These are phyloP conservation scores for Saccharomycopsis hybrid DNA, from an alignment of 1,139 yeast species.

Conservation along the genomic window DNA sequence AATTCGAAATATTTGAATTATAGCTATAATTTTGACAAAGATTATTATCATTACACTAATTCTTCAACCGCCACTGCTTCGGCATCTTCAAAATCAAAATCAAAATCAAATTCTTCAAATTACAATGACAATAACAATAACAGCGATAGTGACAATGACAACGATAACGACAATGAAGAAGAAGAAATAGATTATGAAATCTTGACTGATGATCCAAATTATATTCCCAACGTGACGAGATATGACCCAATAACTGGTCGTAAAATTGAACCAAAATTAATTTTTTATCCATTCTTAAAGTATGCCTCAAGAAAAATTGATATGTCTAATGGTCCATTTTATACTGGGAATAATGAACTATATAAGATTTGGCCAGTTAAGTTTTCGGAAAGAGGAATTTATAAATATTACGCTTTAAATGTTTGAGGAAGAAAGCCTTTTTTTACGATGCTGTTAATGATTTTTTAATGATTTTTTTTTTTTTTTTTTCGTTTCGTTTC, in stretches of 20 bases:
- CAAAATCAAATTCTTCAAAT: background rate
- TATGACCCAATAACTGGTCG: conserved; percentile 66
- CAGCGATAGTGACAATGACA: conserved; percentile 25
- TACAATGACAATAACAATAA: conserved; percentile 22
- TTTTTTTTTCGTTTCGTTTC: background rate
- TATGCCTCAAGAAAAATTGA: conserved; percentile 20
- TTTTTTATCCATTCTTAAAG: conserved; percentile 21
- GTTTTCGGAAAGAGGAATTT: conserved; percentile 20
- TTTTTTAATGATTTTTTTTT: background rate
- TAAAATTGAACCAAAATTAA: conserved; percentile 33
- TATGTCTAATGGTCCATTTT: conserved; percentile 20
- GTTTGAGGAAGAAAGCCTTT: conserved; percentile 1
- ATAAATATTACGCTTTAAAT: conserved; percentile 19
- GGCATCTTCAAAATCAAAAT: background rate
- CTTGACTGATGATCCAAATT: conserved; percentile 18
- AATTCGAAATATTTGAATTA: conserved; percentile 29
- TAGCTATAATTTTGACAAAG: conserved; percentile 28
- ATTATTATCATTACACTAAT: conserved; percentile 8
- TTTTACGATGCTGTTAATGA: too few species aligned
- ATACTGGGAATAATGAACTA: conserved; percentile 16
- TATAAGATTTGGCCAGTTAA: conserved; percentile 21
- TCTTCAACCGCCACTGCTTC: background rate
- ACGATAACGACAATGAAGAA: background rate
- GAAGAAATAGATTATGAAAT: conserved; percentile 20
- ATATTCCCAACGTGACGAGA: conserved; percentile 29